Percentiles rank a stretch among this genome's conserved stretches.
Conservation (phyloP, 805 yeast genomes). For the Myxozyma sirexii region DNA sequence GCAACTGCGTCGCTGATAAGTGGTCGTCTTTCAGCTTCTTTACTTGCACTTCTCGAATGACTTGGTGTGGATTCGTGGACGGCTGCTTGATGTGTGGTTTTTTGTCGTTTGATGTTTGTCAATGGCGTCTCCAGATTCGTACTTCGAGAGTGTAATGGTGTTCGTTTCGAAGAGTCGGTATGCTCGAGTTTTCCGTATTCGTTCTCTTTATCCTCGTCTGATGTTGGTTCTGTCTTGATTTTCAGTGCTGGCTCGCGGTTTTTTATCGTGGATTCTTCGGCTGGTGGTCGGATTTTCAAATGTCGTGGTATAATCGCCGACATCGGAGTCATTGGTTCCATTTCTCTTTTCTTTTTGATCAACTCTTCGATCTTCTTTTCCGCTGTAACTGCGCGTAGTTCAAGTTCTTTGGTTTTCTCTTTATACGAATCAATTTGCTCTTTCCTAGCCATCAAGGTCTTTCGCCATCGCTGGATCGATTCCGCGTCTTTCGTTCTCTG, state of each 20-base stretch:
- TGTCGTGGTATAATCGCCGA: neutral
- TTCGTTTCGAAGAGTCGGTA: no score
- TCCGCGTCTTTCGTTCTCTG: slow-evolving; percentile 1
- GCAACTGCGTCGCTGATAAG: slow-evolving; percentile 31
- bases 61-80: neutral
- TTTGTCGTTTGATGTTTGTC: no score
- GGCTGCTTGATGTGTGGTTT: neutral
- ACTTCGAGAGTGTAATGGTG: no score
- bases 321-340: neutral
- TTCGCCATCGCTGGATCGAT: slow-evolving; percentile 4
- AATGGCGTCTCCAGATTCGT: no score
- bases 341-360: neutral
- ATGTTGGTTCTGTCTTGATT: neutral
- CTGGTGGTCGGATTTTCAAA: neutral
- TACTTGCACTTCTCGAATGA: no score
- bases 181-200: no score
- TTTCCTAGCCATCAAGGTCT: neutral
- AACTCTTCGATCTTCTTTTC: neutral
- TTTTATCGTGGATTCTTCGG: neutral
- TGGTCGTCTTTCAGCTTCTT: slow-evolving; percentile 1
- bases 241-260: neutral
- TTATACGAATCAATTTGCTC: neutral
- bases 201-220: no score
- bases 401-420: neutral
- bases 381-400: neutral